Conservation (phyloP, 768 basidiomycete genomes). For the Trichaptum fuscoviolaceum region DNA sequence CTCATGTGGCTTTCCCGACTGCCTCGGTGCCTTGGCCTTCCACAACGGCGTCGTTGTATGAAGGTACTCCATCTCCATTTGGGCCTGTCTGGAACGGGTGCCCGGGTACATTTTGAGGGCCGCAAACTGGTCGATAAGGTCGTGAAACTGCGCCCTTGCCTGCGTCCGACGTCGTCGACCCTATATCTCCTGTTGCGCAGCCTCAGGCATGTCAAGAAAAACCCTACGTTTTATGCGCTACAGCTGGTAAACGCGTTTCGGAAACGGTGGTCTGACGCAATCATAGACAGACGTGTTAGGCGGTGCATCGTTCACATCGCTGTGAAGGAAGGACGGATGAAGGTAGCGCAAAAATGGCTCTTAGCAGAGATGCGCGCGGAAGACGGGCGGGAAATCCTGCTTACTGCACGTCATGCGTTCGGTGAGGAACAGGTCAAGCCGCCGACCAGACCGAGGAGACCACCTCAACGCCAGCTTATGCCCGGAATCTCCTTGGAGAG, state of each 20-base stretch:
- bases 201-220: constrained; percentile 41
- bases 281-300: constrained; percentile 55
- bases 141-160: constrained; percentile 38
- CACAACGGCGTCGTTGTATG: constrained; percentile 34
- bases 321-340: constrained; percentile 57
- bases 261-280: constrained; percentile 47
- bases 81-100: constrained; percentile 27
- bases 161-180: constrained; percentile 56
- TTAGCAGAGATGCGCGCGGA: constrained; percentile 1
- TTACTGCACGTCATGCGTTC: not conserved
- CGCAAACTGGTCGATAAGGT: constrained; percentile 41
- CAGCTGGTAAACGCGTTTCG: constrained; percentile 40
- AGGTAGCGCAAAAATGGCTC: constrained; percentile 33
- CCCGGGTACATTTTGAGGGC: constrained; percentile 39
- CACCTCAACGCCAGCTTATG: constrained; percentile 24
- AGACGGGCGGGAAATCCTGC: not conserved
- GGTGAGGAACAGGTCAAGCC: constrained; percentile 6
- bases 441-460: constrained; percentile 14
- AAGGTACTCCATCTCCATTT: constrained; percentile 54
- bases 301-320: constrained; percentile 55
- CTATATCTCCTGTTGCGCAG: constrained; percentile 53
- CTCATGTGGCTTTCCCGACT: constrained; percentile 44
- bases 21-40: constrained; percentile 35
- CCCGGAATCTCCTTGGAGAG: constrained; percentile 28
- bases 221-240: constrained; percentile 47